Evolutionary conservation across 129 eudicot species (phyloP), one percentile per base, ranked within the genome.

Genomic region (Arctium lappa): DNA sequence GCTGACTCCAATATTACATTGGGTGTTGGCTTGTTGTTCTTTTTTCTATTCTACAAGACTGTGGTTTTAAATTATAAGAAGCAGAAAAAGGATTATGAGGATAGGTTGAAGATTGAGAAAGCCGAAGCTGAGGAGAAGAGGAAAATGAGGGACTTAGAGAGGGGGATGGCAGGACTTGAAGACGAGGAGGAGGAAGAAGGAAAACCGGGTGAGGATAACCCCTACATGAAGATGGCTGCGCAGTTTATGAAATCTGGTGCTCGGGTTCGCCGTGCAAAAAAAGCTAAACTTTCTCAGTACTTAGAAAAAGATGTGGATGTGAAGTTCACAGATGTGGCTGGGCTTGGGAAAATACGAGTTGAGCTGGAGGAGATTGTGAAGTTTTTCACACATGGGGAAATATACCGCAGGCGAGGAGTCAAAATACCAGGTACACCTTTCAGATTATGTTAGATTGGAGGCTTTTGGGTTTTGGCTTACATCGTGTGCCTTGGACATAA

Each of bases 211-310:
- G 97, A 91, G 46, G 85, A 93, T 16, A 87, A 95, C 69, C 89
- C 93, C 34, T 89, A 93, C 73, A 90, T 89, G 94, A 90, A 92
- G 86, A 89, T 85, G 97, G 99, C 99, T 32, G 79, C 75, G 75
- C 90, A 95, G 71, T 95, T 95, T 82, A 95, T 93, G 97, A 93
- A 82, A 85, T 93, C 97, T 74, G 99, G 99, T 79, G 99, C 99
- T 48, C 94, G 97, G 79, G 98, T 95, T 81, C 91, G 97, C 11
- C 84, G 92, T 42, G 94, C 92, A 6, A 87, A 80, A 4, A 80
- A 33, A 29, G 71, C 82, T 56, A 89, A 82, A 48, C 89, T 88
- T 81, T 92, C 97, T 11, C 94, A 93, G 81, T 95, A 89, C 76
- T 48, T 90, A 77, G 99, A 95, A 80, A 89, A 89, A 87, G 93